Evolutionary conservation across 2,329 filamentous ascomycete genomes (phyloP).

Genomic region (Xylaria arbuscula): DNA sequence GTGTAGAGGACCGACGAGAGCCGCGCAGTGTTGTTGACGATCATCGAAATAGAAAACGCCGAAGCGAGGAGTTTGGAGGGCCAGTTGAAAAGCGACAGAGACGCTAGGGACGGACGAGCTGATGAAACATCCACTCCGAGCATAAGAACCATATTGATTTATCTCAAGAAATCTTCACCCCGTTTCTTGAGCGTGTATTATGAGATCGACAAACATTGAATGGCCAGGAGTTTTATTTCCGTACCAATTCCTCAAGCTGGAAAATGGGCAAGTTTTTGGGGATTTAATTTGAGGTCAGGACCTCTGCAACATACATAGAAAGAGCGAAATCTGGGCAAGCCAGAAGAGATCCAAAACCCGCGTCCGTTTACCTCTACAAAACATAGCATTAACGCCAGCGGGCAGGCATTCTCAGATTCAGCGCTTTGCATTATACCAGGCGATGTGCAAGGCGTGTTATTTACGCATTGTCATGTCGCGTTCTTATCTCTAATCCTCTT

Average conservation of each 20-base stretch:
- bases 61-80: constrained; percentile 60
- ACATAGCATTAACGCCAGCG: constrained; percentile 24
- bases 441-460: constrained; percentile 14
- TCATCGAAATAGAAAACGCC: constrained; percentile 54
- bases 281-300: constrained; percentile 4
- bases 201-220: constrained; percentile 29
- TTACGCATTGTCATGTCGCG: neutral
- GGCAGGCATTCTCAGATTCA: constrained; percentile 11
- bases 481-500: neutral
- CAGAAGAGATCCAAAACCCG: constrained; percentile 18
- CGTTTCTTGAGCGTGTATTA: constrained; percentile 34
- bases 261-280: constrained; percentile 13
- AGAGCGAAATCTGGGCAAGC: constrained; percentile 17
- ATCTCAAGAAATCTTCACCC: constrained; percentile 14
- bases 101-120: constrained; percentile 50
- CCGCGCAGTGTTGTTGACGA: constrained; percentile 53
- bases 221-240: constrained; percentile 28
- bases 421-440: constrained; percentile 21
- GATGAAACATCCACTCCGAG: constrained; percentile 2
- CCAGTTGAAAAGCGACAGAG: constrained; percentile 64
- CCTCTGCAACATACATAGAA: constrained; percentile 25
- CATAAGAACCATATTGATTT: constrained; percentile 12
- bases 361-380: constrained; percentile 14
- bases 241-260: constrained; percentile 7
- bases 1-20: constrained; percentile 53